phyloP scores from a whole-genome alignment of 2,329 filamentous ascomycete genomes.

The Peltaster fructicola region DNA sequence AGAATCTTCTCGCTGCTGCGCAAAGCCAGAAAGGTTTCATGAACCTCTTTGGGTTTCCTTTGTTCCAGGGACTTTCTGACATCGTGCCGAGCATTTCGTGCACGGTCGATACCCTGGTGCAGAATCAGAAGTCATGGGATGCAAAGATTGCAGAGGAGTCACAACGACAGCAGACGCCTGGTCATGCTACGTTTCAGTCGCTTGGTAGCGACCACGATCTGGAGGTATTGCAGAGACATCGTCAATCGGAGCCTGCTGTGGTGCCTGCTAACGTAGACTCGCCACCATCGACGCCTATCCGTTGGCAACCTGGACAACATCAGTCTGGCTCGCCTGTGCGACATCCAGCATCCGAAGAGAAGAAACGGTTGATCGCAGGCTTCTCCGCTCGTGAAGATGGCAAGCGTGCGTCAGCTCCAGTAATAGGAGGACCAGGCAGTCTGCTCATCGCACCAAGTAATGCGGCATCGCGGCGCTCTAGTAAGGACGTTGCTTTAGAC shows the following conservation, averaged over 20 bases:
- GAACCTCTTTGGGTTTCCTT: conserved; percentile 81
- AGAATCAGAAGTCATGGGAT: conserved; percentile 61
- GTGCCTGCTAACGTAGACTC: conserved; percentile 9
- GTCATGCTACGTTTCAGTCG: conserved; percentile 13
- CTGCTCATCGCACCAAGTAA: conserved; percentile 11
- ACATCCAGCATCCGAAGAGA: conserved; percentile 12
- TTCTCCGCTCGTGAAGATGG: conserved; percentile 7
- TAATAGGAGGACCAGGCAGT: conserved; percentile 6
- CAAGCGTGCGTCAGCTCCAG: conserved; percentile 12
- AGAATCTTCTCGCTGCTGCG: conserved; percentile 65
- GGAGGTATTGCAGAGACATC: conserved; percentile 16
- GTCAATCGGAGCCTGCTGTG: conserved; percentile 13
- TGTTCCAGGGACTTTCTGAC: conserved; percentile 77
- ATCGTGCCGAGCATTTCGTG: conserved; percentile 74
- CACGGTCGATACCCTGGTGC: conserved; percentile 62
- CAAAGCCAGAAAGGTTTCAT: conserved; percentile 91
- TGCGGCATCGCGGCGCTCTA: conserved; percentile 16
- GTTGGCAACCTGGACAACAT: conserved; percentile 7
- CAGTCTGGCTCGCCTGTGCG: conserved; percentile 4
- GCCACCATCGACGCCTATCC: conserved; percentile 9
- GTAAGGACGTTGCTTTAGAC: conserved; percentile 20
- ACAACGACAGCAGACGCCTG: conserved; percentile 22
- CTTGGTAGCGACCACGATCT: conserved; percentile 13
- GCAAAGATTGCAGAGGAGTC: conserved; percentile 47
- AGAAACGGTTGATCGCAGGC: conserved; percentile 10